phyloP scores from a whole-genome alignment of 176 grass and related monocot genomes.

The Rhipidocladum racemiflorum region DNA sequence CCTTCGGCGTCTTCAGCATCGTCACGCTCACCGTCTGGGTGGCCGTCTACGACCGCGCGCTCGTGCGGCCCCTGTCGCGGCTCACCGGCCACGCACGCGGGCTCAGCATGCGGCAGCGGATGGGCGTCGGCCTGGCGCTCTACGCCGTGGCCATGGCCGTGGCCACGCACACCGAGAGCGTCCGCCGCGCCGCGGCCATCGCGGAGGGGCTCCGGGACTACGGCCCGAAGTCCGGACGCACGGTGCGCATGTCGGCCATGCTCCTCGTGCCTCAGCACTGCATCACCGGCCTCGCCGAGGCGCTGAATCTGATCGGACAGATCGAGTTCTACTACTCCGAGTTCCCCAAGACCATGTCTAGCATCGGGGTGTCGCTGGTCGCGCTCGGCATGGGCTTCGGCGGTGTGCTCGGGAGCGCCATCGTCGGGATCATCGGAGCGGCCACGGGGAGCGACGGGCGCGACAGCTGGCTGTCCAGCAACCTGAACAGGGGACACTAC shows the following conservation, averaged over 20 bases:
- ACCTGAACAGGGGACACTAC: conserved; percentile 60
- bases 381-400: conserved; percentile 43
- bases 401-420: conserved; percentile 28
- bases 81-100: conserved; percentile 57
- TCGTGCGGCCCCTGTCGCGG: conserved; percentile 42
- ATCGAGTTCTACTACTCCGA: conserved; percentile 85
- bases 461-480: conserved; percentile 48
- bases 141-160: conserved; percentile 40
- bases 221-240: background rate
- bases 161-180: conserved; percentile 36
- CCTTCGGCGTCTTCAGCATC: conserved; percentile 54
- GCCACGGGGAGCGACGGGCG: conserved; percentile 18
- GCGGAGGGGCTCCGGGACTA: conserved; percentile 28
- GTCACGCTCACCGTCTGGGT: conserved; percentile 65
- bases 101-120: conserved; percentile 59
- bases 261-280: conserved; percentile 56
- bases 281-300: conserved; percentile 60
- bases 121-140: conserved; percentile 50
- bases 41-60: conserved; percentile 54
- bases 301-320: conserved; percentile 55
- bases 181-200: conserved; percentile 36
- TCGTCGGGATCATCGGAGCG: conserved; percentile 28
- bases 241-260: conserved; percentile 65
- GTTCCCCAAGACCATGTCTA: conserved; percentile 70
- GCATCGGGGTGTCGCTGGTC: conserved; percentile 62